phyloP scores from a whole-genome alignment of 202 grass and related monocot species.

The Setaria italica region DNA sequence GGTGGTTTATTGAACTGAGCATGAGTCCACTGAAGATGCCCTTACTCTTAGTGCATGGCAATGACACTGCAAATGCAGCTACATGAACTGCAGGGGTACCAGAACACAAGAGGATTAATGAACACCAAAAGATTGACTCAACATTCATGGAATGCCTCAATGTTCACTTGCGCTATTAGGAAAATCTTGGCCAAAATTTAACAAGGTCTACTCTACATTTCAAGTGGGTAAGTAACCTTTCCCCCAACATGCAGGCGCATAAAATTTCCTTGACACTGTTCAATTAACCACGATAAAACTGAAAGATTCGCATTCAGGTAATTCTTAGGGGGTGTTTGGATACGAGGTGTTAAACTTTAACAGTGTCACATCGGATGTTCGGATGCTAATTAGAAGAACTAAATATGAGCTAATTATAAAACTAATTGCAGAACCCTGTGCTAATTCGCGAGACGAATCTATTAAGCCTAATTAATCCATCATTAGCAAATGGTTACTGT shows the following conservation, averaged over 20 bases:
- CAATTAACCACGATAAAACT: background rate
- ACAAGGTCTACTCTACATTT: no score
- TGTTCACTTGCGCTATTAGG: no score
- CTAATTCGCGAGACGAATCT: no score
- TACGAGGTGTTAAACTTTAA: no score
- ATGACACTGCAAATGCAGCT: constrained; percentile 26
- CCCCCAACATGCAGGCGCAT: background rate
- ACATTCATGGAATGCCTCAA: background rate
- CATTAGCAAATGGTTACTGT: no score
- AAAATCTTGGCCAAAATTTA: background rate
- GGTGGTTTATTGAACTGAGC: constrained; percentile 6
- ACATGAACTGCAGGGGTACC: constrained; percentile 39
- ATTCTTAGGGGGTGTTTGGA: no score
- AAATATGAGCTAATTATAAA: no score
- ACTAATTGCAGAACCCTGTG: no score
- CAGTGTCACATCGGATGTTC: no score
- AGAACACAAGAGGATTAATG: background rate
- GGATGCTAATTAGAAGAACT: no score
- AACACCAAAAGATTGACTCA: background rate
- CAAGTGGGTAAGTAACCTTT: background rate
- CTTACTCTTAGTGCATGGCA: constrained; percentile 41
- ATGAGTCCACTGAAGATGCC: constrained; percentile 29
- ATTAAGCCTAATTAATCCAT: no score
- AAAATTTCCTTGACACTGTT: background rate
- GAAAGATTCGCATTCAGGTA: background rate